These are phyloP conservation scores for Ceratobasidium sp. DNA, from an alignment of 1,284 basidiomycete species.

Conservation along the genomic window DNA sequence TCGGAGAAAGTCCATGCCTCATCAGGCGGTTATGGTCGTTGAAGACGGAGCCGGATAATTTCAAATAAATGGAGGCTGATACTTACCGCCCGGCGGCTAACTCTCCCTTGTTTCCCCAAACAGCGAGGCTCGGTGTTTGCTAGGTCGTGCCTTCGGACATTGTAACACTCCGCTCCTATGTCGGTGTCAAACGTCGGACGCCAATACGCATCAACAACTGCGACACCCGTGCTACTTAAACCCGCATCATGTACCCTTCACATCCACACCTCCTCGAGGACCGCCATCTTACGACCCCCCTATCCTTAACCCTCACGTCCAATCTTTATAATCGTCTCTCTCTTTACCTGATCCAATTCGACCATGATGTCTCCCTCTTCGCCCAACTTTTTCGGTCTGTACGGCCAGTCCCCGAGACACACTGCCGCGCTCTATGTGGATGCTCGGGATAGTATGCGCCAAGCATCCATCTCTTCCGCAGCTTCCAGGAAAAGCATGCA, in stretches of 20 bases:
- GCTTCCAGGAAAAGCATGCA: conserved; percentile 35
- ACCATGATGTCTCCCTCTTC: conserved; percentile 37
- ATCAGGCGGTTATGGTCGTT: conserved; percentile 18
- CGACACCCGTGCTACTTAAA: conserved; percentile 29
- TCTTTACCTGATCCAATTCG: neutral
- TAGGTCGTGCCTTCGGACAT: conserved; percentile 32
- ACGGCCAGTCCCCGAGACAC: conserved; percentile 41
- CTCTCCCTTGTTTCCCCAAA: conserved; percentile 34
- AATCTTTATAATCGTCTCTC: conserved; percentile 20
- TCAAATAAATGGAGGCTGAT: neutral
- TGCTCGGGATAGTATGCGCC: conserved; percentile 37
- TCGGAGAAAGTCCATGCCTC: conserved; percentile 43
- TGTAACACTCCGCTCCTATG: conserved; percentile 29
- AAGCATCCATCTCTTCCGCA: conserved; percentile 28
- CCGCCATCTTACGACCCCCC: conserved; percentile 20
- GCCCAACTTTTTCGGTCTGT: conserved; percentile 40
- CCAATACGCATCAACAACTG: conserved; percentile 24
- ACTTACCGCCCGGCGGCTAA: conserved; percentile 23
- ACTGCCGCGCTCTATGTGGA: conserved; percentile 34
- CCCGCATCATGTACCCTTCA: conserved; percentile 3
- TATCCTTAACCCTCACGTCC: conserved; percentile 8
- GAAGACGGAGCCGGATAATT: neutral
- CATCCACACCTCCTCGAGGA: conserved; percentile 29
- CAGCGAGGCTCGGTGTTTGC: neutral
- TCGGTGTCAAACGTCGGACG: neutral